Evolutionary conservation across 805 yeast genomes (phyloP), one percentile per base, ranked within the genome.

Genomic region (Torulaspora maleeae): DNA sequence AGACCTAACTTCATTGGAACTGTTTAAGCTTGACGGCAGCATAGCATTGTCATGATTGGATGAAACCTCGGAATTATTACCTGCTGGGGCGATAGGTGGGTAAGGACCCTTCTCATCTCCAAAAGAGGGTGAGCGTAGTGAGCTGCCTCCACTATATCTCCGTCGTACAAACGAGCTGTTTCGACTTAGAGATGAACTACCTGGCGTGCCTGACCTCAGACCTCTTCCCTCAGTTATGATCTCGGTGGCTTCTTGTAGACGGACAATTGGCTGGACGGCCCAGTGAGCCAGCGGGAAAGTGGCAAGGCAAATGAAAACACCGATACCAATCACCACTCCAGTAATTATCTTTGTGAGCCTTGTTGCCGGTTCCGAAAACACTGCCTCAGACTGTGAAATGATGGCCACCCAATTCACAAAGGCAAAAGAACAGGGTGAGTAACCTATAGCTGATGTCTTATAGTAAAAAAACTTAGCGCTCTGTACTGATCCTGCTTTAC

Each of bases 231-330:
- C 64, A 3, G 74, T 63, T 5, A 73, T 71, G 0, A 60, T 50
- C 59, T 87, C 96, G 0, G 96, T 86, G 0, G 95, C 95, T 50
- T 80, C 79, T 57, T 85, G 88, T 35, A 89, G 71, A 47, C 81
- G 75, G 35, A 86, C 76, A 47, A 89, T 87, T 0, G 97, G 96
- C 51, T 85, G 67, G 5, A 88, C 90, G 28, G 90, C 88, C 72
- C 81, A 84, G 48, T 86, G 88, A 0, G 95, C 88, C 43, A 89
- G 64, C 4, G 93, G 90, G 61, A 88, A 77, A 1, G 96, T 86
- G n/a, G 86, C 61, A 1, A 86, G 49, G 52, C 86, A 79, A 72
- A 87, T 79, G 50, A 83, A 76, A 0, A 71, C 86, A 3, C 93
- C 93, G 16, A 85, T 78, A 1, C 86, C 95, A 30, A 89, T 69